Conservation (phyloP, 2,329 filamentous ascomycete genomes). For the Zymoseptoria passerinii region DNA sequence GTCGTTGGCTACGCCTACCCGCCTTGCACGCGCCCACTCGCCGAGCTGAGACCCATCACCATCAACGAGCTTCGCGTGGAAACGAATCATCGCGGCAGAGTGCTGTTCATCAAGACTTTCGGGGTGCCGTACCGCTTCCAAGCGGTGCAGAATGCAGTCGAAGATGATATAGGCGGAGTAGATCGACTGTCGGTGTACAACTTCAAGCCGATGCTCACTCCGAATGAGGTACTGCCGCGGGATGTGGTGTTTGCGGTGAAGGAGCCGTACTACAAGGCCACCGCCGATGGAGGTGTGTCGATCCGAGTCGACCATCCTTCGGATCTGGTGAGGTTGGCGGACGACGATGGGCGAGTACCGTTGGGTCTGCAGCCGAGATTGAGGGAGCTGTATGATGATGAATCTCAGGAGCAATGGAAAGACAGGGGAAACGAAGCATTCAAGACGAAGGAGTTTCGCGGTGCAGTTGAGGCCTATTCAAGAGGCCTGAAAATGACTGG, state of each 20-base stretch:
- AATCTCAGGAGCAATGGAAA: constrained; percentile 9
- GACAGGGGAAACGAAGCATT: constrained; percentile 16
- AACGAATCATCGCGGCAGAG: constrained; percentile 16
- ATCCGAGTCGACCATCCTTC: constrained; percentile 24
- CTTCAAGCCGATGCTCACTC: constrained; percentile 1
- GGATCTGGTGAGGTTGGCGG: constrained; percentile 16
- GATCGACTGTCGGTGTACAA: constrained; percentile 21
- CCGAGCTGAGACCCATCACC: constrained; percentile 11
- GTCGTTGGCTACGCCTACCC: constrained; percentile 16
- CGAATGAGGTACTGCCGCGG: constrained; percentile 7
- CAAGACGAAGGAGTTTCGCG: constrained; percentile 8
- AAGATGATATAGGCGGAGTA: constrained; percentile 32
- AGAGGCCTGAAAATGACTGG: constrained; percentile 2
- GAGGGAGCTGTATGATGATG: constrained; percentile 1
- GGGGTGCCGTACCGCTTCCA: constrained; percentile 5
- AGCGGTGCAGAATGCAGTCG: constrained; percentile 19
- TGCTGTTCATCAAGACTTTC: constrained; percentile 16
- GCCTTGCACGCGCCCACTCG: constrained; percentile 12
- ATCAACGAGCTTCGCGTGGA: constrained; percentile 17
- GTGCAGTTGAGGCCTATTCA: constrained; percentile 11
- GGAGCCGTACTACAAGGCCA: constrained; percentile 22
- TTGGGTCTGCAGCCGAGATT: constrained; percentile 1
- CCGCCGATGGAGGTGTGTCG: constrained; percentile 5
- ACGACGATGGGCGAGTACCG: constrained; percentile 7
- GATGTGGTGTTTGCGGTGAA: constrained; percentile 20